Conservation (phyloP, 1,284 basidiomycete species). For the Tylopilus sp. region DNA sequence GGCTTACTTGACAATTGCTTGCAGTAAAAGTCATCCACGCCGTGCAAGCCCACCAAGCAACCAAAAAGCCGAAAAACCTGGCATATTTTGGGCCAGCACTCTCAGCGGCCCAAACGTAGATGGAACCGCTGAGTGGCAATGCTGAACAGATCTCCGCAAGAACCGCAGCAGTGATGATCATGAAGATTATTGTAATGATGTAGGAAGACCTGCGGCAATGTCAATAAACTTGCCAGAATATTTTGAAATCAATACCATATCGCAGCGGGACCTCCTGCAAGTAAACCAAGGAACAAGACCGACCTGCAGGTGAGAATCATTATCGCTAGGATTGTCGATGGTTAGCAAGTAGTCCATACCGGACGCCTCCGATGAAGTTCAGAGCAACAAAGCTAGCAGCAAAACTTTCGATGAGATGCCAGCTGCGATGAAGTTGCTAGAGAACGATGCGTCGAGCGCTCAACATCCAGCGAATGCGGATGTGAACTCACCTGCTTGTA, state of each 20-base stretch:
- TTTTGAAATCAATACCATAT: constrained; percentile 52
- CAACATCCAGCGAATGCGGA: constrained; percentile 3
- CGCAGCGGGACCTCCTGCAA: constrained; percentile 82
- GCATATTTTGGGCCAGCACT: constrained; percentile 82
- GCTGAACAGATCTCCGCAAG: constrained; percentile 87
- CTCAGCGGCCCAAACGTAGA: constrained; percentile 89
- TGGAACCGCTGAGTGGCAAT: constrained; percentile 80
- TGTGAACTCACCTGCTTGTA: constrained; percentile 68
- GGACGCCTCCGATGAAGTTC: constrained; percentile 82
- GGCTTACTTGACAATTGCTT: constrained; percentile 71
- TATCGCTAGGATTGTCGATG: not conserved
- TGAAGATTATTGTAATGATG: constrained; percentile 75
- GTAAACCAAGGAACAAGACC: constrained; percentile 75
- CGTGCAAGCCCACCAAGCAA: constrained; percentile 86
- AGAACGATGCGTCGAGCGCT: constrained; percentile 2
- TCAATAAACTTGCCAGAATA: not conserved
- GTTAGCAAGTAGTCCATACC: constrained; percentile 43
- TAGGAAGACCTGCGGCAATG: constrained; percentile 68
- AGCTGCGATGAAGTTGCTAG: constrained; percentile 79
- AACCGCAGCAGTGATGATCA: constrained; percentile 81
- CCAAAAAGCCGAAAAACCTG: constrained; percentile 80
- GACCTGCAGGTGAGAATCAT: constrained; percentile 46
- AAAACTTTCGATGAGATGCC: constrained; percentile 79
- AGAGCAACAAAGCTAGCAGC: constrained; percentile 81
- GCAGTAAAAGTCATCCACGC: constrained; percentile 91